These are phyloP conservation scores for Trichoderma sp. DNA, from an alignment of 2,329 filamentous ascomycete species.

Conservation along the genomic window DNA sequence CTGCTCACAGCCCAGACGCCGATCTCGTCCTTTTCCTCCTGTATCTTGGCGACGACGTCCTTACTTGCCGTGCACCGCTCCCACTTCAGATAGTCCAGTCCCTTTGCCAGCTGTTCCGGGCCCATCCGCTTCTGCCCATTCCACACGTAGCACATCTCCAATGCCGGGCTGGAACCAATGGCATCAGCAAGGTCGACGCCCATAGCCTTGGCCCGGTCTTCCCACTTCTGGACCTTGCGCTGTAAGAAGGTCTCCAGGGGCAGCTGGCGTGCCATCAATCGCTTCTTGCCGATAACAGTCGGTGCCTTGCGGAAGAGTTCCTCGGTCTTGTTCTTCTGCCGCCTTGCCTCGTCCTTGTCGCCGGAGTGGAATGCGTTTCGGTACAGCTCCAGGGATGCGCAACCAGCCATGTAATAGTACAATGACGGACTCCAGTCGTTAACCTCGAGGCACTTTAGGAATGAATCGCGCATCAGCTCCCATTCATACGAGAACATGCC, in stretches of 20 bases:
- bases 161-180: constrained; percentile 74
- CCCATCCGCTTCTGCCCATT: constrained; percentile 84
- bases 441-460: constrained; percentile 72
- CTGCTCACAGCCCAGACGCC: constrained; percentile 68
- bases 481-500: constrained; percentile 81
- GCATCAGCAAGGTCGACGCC: constrained; percentile 74
- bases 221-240: constrained; percentile 87
- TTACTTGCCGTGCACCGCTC: constrained; percentile 57
- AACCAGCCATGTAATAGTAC: constrained; percentile 86
- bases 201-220: constrained; percentile 69
- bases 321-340: constrained; percentile 66
- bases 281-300: constrained; percentile 77
- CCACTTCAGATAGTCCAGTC: constrained; percentile 66
- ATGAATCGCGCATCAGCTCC: constrained; percentile 70
- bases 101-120: constrained; percentile 62
- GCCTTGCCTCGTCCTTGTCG: constrained; percentile 50
- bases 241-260: constrained; percentile 86
- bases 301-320: constrained; percentile 73
- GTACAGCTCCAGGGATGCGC: constrained; percentile 79
- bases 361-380: constrained; percentile 55
- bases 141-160: constrained; percentile 96
- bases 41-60: constrained; percentile 49
- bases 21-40: constrained; percentile 59
- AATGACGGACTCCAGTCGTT: constrained; percentile 90
- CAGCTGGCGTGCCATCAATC: constrained; percentile 84